Base-by-base conservation (phyloP, 768 basidiomycete species). In the Asterophora parasitica region DNA sequence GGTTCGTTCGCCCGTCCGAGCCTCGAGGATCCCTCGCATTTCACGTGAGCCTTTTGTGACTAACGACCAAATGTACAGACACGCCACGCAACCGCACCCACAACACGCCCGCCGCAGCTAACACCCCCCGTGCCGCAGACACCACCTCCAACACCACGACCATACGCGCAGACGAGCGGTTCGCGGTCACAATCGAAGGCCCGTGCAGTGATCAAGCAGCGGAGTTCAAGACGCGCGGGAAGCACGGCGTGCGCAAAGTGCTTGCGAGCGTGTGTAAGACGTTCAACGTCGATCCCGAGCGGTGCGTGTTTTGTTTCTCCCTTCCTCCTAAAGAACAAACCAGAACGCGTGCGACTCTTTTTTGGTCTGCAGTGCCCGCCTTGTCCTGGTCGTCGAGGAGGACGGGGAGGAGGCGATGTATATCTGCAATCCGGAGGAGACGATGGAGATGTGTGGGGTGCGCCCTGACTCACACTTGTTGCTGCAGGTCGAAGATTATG, bases 181-280 rank as follows among this genome's bases (percentile, higher is more conserved):
- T 69, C 52, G 61, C 56, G 12, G 59, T 69, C 9, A 49, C 48
- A 12, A 60, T 71, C 15, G 37, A 44, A 0, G 63, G 63, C 16
- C 65, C 61, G 2, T 34, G 51, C 7, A 27, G 38, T 0, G 52
- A 51, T 10, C 53, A 59, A 31, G 51, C 42, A 5, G 62, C 60
- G 0, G 62, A 71, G 42, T 73, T 76, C 65, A 72, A 71, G 51
- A 71, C 72, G 1, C 70, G 73, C 34, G 71, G 68, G 10, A 68
- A 65, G 40, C 72, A 76, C 54, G 52, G 53, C 30, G 68, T 74
- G 11, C 54, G 59, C 28, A 74, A 73, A 53, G 69, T 76, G 16
- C 61, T 76, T 4, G 57, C 58, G 31, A 67, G 67, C 12, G 72
- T 65, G 3, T 74, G 73, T 46, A 66, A 60, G 38, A 69, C 65